These are phyloP conservation scores for Coleophoma cylindrospora DNA, from an alignment of 2,329 filamentous ascomycete genomes.

Conservation along the genomic window DNA sequence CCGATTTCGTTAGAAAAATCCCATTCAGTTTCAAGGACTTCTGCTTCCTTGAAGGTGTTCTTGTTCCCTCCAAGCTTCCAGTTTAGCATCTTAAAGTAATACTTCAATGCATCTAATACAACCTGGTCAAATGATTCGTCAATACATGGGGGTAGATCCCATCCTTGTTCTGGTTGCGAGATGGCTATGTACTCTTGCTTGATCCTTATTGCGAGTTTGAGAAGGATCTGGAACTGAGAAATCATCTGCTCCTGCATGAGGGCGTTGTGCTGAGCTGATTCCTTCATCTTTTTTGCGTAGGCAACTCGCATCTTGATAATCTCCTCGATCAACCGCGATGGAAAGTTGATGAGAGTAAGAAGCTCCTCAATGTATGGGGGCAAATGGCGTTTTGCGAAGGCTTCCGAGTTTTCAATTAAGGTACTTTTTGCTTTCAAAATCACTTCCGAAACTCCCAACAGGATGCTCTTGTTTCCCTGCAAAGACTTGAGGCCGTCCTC, in stretches of 20 bases:
- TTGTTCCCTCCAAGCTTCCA: conserved; percentile 98
- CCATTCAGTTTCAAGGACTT: conserved; percentile 97
- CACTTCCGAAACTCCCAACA: conserved; percentile 75
- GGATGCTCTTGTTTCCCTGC: conserved; percentile 82
- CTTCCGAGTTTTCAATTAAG: conserved; percentile 77
- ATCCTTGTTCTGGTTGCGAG: conserved; percentile 81
- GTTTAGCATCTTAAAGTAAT: conserved; percentile 98
- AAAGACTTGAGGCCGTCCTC: conserved; percentile 91
- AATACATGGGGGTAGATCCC: conserved; percentile 93
- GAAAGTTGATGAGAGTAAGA: conserved; percentile 94
- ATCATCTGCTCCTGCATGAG: conserved; percentile 99
- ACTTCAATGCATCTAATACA: conserved; percentile 87
- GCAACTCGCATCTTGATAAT: conserved; percentile 89
- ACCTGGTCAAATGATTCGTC: conserved; percentile 94
- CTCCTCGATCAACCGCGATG: conserved; percentile 90
- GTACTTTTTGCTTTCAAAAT: conserved; percentile 93
- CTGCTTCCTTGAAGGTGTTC: conserved; percentile 98
- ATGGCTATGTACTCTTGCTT: conserved; percentile 85
- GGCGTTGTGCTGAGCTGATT: conserved; percentile 83
- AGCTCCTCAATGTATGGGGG: conserved; percentile 96
- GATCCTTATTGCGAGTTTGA: conserved; percentile 87
- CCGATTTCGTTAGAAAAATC: conserved; percentile 94
- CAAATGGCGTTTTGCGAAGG: conserved; percentile 83
- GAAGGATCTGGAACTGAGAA: conserved; percentile 86
- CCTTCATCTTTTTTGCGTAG: conserved; percentile 93